Percentiles rank a stretch among this genome's conserved stretches.
phyloP scores from a whole-genome alignment of 805 yeast species.

The Lachancea lanzarotensis region DNA sequence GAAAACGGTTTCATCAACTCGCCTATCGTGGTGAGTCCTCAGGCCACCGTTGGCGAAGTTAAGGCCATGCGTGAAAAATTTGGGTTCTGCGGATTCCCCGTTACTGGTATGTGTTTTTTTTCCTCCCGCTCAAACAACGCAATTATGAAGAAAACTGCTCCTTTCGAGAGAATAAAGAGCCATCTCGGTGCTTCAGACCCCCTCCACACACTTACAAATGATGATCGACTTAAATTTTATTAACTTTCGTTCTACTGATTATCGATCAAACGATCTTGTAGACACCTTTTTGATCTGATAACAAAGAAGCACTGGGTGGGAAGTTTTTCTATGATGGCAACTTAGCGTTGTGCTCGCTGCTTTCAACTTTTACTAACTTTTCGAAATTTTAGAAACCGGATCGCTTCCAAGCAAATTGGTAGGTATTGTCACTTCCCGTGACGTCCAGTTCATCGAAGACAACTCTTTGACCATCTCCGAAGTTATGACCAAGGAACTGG shows the following conservation, averaged over 20 bases:
- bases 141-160: too few species aligned
- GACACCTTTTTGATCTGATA: constrained; percentile 51
- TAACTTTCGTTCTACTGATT: constrained; percentile 99
- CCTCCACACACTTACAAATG: constrained; percentile 32
- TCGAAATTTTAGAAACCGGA: constrained; percentile 59
- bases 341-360: neutral
- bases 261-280: constrained; percentile 94
- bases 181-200: too few species aligned
- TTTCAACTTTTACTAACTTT: constrained; percentile 22
- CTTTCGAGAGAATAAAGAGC: too few species aligned
- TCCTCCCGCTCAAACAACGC: too few species aligned
- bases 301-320: neutral
- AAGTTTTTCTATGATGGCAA: neutral
- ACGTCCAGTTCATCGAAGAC: constrained; percentile 88
- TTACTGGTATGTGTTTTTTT: constrained; percentile 79
- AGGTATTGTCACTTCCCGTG: constrained; percentile 96
- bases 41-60: constrained; percentile 72
- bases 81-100: constrained; percentile 98
- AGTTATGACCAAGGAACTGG: constrained; percentile 84
- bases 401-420: constrained; percentile 79
- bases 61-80: constrained; percentile 58
- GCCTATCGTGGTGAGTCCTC: constrained; percentile 80
- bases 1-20: constrained; percentile 97
- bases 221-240: constrained; percentile 44
- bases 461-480: constrained; percentile 54